Conservation (phyloP, 257 asterid genomes). For the Craterostigma plantagineum region DNA sequence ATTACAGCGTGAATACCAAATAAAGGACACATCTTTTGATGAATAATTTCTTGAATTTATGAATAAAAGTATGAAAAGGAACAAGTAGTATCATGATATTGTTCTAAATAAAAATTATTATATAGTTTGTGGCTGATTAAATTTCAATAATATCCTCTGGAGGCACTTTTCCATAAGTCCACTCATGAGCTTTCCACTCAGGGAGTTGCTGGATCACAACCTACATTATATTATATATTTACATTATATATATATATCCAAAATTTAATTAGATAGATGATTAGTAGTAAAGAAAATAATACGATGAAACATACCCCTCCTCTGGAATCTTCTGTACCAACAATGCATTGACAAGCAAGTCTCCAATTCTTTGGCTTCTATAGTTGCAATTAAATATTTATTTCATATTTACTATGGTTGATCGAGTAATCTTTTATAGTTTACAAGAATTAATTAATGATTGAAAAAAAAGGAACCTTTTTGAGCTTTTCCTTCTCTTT, state of each 20-base stretch:
- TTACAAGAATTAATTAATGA: not conserved
- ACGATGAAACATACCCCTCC: no score
- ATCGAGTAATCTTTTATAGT: not conserved
- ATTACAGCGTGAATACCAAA: no score
- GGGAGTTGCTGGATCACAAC: slow-evolving; percentile 67
- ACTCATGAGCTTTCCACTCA: slow-evolving; percentile 74
- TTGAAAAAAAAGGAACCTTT: slow-evolving; percentile 17
- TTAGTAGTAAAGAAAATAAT: not conserved
- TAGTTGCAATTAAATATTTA: slow-evolving; percentile 1
- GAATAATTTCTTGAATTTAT: no score
- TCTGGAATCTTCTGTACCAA: slow-evolving; percentile 46
- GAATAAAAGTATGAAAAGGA: no score
- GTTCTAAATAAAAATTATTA: not conserved
- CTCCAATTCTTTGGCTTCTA: slow-evolving; percentile 84
- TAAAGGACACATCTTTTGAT: no score
- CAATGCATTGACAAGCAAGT: slow-evolving; percentile 65
- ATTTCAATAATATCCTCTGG: slow-evolving; percentile 11
- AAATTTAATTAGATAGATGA: no score
- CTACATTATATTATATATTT: slow-evolving; percentile 20
- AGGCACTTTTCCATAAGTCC: slow-evolving; percentile 42
- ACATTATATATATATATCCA: no score
- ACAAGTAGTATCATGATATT: no score
- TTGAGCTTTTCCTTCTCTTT: slow-evolving; percentile 62
- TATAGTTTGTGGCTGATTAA: not conserved
- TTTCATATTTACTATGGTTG: not conserved